Conservation (phyloP, 2,329 filamentous ascomycete genomes). For the Colletotrichum higginsianum region DNA sequence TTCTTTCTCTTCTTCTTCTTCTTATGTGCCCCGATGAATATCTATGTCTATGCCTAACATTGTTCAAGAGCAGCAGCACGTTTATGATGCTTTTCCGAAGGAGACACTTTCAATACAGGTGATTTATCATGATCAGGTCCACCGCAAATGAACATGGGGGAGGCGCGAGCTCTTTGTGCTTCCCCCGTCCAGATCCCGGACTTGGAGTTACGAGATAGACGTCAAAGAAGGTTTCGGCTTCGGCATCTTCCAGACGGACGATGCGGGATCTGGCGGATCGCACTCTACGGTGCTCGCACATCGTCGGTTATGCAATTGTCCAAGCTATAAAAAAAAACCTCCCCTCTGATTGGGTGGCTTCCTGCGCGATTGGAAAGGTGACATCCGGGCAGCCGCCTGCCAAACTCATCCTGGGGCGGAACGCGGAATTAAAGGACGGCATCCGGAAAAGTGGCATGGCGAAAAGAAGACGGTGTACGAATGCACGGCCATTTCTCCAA, state of each 20-base stretch:
- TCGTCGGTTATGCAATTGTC: constrained; percentile 15
- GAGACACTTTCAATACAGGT: neutral
- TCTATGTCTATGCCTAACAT: neutral
- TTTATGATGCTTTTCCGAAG: neutral
- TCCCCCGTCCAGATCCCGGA: neutral
- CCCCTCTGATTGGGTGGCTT: neutral
- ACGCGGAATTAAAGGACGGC: neutral
- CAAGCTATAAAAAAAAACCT: neutral
- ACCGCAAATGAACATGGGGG: neutral
- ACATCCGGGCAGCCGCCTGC: neutral
- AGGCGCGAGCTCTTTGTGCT: neutral
- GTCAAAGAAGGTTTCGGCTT: constrained; percentile 2
- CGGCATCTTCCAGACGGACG: neutral
- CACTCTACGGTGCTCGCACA: neutral
- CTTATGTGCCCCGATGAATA: neutral
- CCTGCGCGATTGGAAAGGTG: constrained; percentile 5
- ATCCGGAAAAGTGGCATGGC: neutral
- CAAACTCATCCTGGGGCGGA: neutral
- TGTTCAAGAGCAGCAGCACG: neutral
- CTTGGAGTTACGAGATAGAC: neutral
- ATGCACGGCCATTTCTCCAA: neutral
- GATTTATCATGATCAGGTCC: neutral
- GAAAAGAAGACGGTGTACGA: neutral
- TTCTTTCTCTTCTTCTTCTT: too few relatives aligned
- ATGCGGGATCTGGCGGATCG: constrained; percentile 16